phyloP scores from a whole-genome alignment of 139 green algal species.

The Chlorella sp. region DNA sequence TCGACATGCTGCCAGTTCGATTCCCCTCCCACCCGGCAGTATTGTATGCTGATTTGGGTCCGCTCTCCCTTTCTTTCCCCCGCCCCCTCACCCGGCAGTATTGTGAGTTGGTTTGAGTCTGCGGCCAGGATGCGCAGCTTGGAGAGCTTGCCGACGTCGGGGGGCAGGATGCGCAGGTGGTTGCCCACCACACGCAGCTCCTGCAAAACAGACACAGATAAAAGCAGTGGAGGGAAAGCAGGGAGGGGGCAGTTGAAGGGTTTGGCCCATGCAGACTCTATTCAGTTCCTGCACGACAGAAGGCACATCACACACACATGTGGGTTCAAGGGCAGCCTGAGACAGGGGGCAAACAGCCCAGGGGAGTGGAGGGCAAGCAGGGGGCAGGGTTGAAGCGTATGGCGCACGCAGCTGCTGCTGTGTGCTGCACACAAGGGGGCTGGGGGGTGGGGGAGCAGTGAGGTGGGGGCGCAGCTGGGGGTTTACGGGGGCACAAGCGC shows the following conservation, averaged over 20 bases:
- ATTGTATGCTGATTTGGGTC: too few species aligned
- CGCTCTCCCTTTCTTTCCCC: too few species aligned
- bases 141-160: constrained; percentile 66
- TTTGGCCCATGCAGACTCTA: neutral
- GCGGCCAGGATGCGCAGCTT: constrained; percentile 71
- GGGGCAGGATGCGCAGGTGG: constrained; percentile 72
- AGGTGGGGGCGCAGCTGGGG: too few species aligned
- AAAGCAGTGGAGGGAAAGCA: neutral
- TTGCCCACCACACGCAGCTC: constrained; percentile 66
- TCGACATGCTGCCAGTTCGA: too few species aligned
- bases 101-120: constrained; percentile 84
- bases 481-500: too few species aligned
- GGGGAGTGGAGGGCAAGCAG: neutral
- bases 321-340: too few species aligned
- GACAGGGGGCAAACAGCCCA: too few species aligned
- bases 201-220: neutral
- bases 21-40: too few species aligned
- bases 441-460: too few species aligned
- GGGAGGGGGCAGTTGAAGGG: neutral
- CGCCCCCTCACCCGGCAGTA: constrained; percentile 70
- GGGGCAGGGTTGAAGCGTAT: neutral
- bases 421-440: too few species aligned
- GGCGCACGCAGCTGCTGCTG: neutral
- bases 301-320: too few species aligned
- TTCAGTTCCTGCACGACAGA: too few species aligned